A percentile compares a stretch with the other conserved stretches of the same genome.
Evolutionary conservation across 75 land plant species (phyloP).

Genomic region (Pinus taeda): DNA sequence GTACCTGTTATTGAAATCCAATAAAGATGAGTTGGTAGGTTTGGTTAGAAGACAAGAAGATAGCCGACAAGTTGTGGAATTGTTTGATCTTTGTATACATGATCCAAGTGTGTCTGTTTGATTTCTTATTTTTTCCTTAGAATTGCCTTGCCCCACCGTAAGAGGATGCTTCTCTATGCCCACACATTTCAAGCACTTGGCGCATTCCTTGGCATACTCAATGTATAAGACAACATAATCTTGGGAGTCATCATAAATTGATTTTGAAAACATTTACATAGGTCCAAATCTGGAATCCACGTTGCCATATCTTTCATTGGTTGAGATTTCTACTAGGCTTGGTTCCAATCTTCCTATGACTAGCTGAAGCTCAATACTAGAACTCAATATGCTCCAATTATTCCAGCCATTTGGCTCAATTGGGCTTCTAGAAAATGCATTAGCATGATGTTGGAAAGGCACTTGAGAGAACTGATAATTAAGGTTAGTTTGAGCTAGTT

Average conservation of each 20-base stretch:
- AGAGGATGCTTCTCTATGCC: too few species aligned
- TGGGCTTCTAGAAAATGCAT: slow-evolving; percentile 3
- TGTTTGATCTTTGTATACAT: too few species aligned
- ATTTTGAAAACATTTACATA: slow-evolving; percentile 9
- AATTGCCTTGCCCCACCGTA: too few species aligned
- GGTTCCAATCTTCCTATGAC: not conserved
- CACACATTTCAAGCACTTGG: too few species aligned
- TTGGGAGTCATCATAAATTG: slow-evolving; percentile 14
- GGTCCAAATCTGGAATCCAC: slow-evolving; percentile 1
- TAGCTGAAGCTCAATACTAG: not conserved
- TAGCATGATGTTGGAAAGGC: slow-evolving; percentile 11
- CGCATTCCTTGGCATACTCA: too few species aligned
- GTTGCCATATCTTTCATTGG: slow-evolving; percentile 4
- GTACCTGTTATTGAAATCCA: too few species aligned
- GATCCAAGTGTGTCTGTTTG: too few species aligned
- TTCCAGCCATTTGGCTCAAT: slow-evolving; percentile 2
- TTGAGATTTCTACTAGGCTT: slow-evolving; percentile 9
- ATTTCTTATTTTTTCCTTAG: too few species aligned
- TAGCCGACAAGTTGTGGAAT: too few species aligned
- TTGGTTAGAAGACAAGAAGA: too few species aligned
- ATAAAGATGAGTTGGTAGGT: too few species aligned
- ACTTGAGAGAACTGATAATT: slow-evolving; percentile 8
- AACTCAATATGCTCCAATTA: slow-evolving; percentile 16
- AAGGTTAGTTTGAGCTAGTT: slow-evolving; percentile 5
- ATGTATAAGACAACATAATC: too few species aligned